Evolutionary conservation across 169 alveolate species (phyloP), one percentile per base, ranked within the genome.

Genomic region (Cryptosporidium parvum): DNA sequence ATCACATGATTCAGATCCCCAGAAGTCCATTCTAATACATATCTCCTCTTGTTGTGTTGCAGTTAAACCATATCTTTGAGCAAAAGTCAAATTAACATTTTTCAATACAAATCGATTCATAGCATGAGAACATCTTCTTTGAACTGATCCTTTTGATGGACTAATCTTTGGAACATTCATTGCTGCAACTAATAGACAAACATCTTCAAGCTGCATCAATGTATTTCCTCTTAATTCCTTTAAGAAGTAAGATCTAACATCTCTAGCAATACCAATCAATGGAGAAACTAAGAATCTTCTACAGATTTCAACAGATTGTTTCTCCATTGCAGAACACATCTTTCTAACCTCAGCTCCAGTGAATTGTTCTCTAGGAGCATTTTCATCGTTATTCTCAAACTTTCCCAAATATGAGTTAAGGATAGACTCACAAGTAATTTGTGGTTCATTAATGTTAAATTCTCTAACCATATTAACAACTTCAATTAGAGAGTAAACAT

Each of bases 211-310:
- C 29, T 62, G 89, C 89, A 80, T 80, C 7, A 80, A 39, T 23
- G 89, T 42, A 65, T 29, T 65, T 5, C 80, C 75, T 26, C 45
- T 59, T 18, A 61, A 26, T 56, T 80, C 89, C 31, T 58, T 80
- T 18, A 80, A 39, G 75, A 80, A 80, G 52, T 80, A 80, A 14
- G 89, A 80, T 10, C 89, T 61, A 16, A 80, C 68, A 31, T 80
- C 89, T 59, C 89, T 80, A 18, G 89, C 89, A 48, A 80, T 33
- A 12, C 89, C 89, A 80, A 80, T 80, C 23, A 80, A 58, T 18
- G 89, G 89, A 12, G 89, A 80, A 26, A 80, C 89, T n/a, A 80
- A 65, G 53, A 62, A 80, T 33, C 75, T 80, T 23, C 89, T 80
- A 58, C 89, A 80, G 21, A 59, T 48, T 29, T 80, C 89, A n/a